Evolutionary conservation across 1,284 basidiomycete genomes (phyloP).

Genomic region (Trametes polyzona): DNA sequence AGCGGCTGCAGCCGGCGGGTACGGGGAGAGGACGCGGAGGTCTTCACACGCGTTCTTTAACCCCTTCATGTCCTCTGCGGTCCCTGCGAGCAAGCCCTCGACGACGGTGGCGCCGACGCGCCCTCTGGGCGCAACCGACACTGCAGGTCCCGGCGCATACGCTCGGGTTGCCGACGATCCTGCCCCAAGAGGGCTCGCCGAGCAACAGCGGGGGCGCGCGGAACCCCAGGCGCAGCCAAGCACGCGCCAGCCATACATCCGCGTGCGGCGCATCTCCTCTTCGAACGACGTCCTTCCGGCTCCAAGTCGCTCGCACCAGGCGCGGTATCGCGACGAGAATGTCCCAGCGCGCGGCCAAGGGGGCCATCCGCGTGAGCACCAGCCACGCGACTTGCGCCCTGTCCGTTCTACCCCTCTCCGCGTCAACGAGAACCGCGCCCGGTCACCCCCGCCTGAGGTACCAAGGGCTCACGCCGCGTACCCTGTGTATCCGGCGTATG

Average conservation of each 20-base stretch:
- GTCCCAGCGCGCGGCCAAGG: neutral
- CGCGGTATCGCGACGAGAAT: conserved; percentile 12
- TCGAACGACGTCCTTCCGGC: conserved; percentile 6
- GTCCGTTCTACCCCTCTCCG: conserved; percentile 14
- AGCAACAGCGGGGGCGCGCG: neutral
- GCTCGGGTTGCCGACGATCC: neutral
- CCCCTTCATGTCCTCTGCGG: neutral
- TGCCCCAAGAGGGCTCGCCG: neutral
- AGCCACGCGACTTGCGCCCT: conserved; percentile 4
- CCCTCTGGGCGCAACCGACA: neutral
- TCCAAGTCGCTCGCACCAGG: conserved; percentile 2
- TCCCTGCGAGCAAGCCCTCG: neutral
- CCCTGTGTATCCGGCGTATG: neutral
- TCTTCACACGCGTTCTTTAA: conserved; percentile 1
- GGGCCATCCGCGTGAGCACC: neutral
- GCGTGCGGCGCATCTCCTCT: conserved; percentile 14
- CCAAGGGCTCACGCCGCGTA: neutral
- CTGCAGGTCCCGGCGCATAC: neutral
- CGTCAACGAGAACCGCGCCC: neutral
- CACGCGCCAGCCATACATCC: neutral
- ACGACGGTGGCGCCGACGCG: too few relatives aligned
- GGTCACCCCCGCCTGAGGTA: neutral
- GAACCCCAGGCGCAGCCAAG: neutral
- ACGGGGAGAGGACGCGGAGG: neutral
- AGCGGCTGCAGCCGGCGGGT: neutral